These are phyloP conservation scores for Fusarium metavorans DNA, from an alignment of 2,329 filamentous ascomycete genomes.

Conservation along the genomic window DNA sequence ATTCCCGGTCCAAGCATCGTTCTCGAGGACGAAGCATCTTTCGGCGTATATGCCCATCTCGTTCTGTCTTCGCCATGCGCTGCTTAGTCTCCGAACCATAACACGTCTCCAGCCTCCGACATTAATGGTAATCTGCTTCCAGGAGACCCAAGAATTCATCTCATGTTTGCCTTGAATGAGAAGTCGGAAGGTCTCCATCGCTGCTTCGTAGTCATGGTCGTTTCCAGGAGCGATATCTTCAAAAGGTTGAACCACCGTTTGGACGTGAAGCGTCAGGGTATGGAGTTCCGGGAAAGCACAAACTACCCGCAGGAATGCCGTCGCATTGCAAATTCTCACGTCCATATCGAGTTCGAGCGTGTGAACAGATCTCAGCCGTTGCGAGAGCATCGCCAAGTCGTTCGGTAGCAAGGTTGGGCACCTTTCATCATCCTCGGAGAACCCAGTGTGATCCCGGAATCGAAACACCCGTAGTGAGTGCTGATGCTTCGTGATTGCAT, in stretches of 20 bases:
- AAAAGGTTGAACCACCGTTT: conserved; percentile 54
- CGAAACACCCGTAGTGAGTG: conserved; percentile 53
- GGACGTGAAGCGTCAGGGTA: conserved; percentile 58
- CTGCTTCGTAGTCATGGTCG: conserved; percentile 55
- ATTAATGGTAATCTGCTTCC: conserved; percentile 59
- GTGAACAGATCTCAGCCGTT: conserved; percentile 48
- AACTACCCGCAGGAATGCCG: conserved; percentile 53
- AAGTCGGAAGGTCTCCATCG: conserved; percentile 48
- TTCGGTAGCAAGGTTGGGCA: conserved; percentile 56
- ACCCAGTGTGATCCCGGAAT: conserved; percentile 60
- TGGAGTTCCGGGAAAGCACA: conserved; percentile 55
- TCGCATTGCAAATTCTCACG: conserved; percentile 48
- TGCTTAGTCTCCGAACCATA: conserved; percentile 58
- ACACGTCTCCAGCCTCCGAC: conserved; percentile 61
- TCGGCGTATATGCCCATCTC: conserved; percentile 59
- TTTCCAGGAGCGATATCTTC: conserved; percentile 42
- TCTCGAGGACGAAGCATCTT: conserved; percentile 59
- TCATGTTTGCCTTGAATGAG: conserved; percentile 48
- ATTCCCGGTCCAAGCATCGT: conserved; percentile 31
- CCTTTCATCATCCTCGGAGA: conserved; percentile 54
- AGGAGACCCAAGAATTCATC: conserved; percentile 41
- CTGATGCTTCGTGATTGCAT: conserved; percentile 55
- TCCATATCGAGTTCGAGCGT: conserved; percentile 63
- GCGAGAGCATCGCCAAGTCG: conserved; percentile 51
- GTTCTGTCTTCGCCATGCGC: conserved; percentile 56